phyloP scores from a whole-genome alignment of 345 rosid genomes.

The Laguncularia racemosa region DNA sequence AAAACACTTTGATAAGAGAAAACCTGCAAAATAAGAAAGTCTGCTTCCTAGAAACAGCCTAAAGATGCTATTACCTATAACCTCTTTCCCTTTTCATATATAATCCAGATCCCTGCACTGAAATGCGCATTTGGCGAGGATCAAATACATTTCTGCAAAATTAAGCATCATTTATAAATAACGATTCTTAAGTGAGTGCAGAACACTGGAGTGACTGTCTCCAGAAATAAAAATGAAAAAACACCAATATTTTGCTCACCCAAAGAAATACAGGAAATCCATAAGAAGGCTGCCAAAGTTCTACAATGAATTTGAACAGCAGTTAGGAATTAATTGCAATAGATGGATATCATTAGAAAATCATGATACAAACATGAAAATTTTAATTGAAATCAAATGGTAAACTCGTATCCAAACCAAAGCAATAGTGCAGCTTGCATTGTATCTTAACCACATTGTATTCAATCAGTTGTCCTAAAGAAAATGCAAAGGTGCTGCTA shows the following conservation, averaged over 20 bases:
- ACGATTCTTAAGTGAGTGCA: neutral
- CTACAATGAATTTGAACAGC: slow-evolving; percentile 36
- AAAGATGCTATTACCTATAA: slow-evolving; percentile 47
- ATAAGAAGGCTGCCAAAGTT: slow-evolving; percentile 84
- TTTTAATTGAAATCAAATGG: too few relatives aligned
- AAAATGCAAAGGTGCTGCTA: too few relatives aligned
- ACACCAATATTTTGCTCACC: slow-evolving; percentile 46
- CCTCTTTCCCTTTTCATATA: slow-evolving; percentile 92
- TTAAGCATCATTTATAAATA: slow-evolving; percentile 6
- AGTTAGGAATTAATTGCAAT: slow-evolving; percentile 1
- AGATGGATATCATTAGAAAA: too few relatives aligned
- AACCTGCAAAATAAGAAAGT: neutral
- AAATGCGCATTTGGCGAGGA: slow-evolving; percentile 95
- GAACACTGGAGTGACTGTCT: too few relatives aligned
- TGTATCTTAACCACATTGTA: too few relatives aligned
- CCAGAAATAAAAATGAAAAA: slow-evolving; percentile 4
- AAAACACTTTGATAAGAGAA: neutral
- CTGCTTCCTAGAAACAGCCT: neutral
- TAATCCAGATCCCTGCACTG: slow-evolving; percentile 89
- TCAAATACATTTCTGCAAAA: slow-evolving; percentile 84
- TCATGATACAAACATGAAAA: too few relatives aligned
- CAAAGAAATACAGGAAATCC: slow-evolving; percentile 98
- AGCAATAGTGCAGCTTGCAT: too few relatives aligned
- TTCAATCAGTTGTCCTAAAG: too few relatives aligned
- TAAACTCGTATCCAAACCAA: too few relatives aligned